Base-by-base conservation (phyloP, 2,329 filamentous ascomycete species). In the Metarhizium humberi region DNA sequence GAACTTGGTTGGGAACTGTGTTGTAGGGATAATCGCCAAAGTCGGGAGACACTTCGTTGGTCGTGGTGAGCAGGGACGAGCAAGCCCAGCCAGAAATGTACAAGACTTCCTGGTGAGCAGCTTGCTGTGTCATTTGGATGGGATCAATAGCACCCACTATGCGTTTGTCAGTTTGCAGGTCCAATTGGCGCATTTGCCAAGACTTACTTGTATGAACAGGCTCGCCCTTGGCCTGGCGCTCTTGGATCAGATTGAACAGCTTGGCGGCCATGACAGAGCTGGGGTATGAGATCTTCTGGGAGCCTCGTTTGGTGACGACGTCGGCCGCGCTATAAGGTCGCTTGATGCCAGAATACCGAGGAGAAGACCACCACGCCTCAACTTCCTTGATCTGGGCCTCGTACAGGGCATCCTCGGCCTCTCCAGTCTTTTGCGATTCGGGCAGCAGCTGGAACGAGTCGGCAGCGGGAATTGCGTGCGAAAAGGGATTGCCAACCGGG, bases 21-120 rank as follows among this genome's bases (percentile, higher is more conserved):
- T 97, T 97, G 76, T 99, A 99, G 0, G 94, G 94, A 70, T 99
- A 99, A 73, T 99, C 94, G 65, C 94, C 94, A 74, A 97, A 96
- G 70, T 99, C 94, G 47, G 94, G 89, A 0, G 91, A 96, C 32
- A 99, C 94, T 71, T 99, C 94, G 74, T 99, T 97, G 42, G 94
- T 97, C 10, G 85, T 86, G 4, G 92, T 97, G 49, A 99, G 78
- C 20, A 96, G 83, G 0, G 91, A 92, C 0, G 92, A 97, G 74
- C 94, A 97, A 5, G 94, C 94, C 94, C 94, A 99, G 59, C 94
- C 94, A 0, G 92, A 96, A 59, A 99, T 79, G 73, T 99, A 99
- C 49, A 99, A 80, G 18, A 96, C 88, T 70, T 99, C 92, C 69
- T 97, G 94, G 73, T 97, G 89, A 6, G 89, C 83, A 16, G 94